phyloP scores from a whole-genome alignment of 139 green algal genomes.

The Monoraphidium neglectum region DNA sequence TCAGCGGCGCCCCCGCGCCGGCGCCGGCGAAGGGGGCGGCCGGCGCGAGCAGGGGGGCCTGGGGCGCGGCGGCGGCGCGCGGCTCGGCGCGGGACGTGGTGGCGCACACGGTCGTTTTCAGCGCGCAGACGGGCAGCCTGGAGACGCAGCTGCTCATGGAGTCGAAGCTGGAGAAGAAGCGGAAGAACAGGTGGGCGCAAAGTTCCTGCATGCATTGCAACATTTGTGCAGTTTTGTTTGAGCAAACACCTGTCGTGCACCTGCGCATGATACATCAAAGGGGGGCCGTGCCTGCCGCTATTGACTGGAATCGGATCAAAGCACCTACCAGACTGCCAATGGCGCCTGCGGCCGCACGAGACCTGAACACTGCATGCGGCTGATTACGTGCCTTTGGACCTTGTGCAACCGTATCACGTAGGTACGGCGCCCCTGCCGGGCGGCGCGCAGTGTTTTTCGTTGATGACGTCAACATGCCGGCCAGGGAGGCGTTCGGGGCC shows the following conservation, averaged over 20 bases:
- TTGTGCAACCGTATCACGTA: conserved; percentile 12
- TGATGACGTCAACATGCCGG: conserved; percentile 92
- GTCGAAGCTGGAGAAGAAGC: conserved; percentile 83
- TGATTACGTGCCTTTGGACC: too few species aligned
- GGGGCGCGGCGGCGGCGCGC: not conserved
- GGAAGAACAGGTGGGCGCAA: conserved; percentile 76
- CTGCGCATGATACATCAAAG: too few species aligned
- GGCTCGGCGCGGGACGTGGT: conserved; percentile 34
- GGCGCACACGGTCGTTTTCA: conserved; percentile 81
- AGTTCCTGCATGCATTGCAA: conserved; percentile 69
- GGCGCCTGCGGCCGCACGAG: too few species aligned
- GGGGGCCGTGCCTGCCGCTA: too few species aligned
- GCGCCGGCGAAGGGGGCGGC: not conserved
- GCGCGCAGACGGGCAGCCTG: conserved; percentile 73
- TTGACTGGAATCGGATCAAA: too few species aligned
- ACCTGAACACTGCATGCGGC: too few species aligned
- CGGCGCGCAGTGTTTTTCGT: conserved; percentile 88
- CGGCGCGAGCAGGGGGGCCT: not conserved
- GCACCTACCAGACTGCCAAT: too few species aligned
- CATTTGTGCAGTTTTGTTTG: too few species aligned
- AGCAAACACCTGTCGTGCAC: too few species aligned
- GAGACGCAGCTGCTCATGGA: conserved; percentile 81
- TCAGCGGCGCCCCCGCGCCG: conserved; percentile 6
- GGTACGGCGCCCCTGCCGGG: conserved; percentile 70
- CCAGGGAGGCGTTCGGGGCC: conserved; percentile 78